Evolutionary conservation across 345 rosid species (phyloP).

Genomic region (Camelina sativa): DNA sequence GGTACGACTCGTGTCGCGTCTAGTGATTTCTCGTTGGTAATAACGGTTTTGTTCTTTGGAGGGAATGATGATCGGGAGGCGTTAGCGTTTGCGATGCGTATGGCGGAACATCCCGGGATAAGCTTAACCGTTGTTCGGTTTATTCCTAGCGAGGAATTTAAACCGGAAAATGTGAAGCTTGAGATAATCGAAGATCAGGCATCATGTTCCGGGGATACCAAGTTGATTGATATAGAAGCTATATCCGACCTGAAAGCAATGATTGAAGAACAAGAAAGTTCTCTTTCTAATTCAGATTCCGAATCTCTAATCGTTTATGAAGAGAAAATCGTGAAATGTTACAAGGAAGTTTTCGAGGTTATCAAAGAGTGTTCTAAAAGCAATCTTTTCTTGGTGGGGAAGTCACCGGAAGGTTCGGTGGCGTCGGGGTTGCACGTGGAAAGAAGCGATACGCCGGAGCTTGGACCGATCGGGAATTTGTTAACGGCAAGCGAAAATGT

Average conservation of each 20-base stretch:
- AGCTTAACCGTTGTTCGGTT: constrained; percentile 57
- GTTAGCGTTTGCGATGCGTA: constrained; percentile 71
- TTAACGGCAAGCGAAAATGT: constrained; percentile 50
- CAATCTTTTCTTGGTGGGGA: constrained; percentile 63
- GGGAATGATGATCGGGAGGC: constrained; percentile 88
- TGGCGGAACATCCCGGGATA: constrained; percentile 89
- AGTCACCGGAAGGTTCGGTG: constrained; percentile 53
- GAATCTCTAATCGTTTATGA: constrained; percentile 45
- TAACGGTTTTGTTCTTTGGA: constrained; percentile 77
- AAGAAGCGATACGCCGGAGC: constrained; percentile 42
- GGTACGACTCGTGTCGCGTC: constrained; percentile 73
- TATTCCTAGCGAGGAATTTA: constrained; percentile 41
- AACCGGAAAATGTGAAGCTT: constrained; percentile 47
- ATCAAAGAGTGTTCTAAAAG: constrained; percentile 45
- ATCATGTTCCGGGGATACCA: constrained; percentile 27
- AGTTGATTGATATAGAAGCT: constrained; percentile 43
- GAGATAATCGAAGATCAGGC: constrained; percentile 42
- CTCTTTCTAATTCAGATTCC: constrained; percentile 20
- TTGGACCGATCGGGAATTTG: constrained; percentile 44
- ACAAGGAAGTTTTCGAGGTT: constrained; percentile 46
- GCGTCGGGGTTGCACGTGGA: constrained; percentile 43
- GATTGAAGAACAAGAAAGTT: constrained; percentile 31
- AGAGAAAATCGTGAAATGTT: constrained; percentile 47
- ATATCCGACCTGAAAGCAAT: constrained; percentile 48
- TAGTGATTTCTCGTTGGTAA: constrained; percentile 58